Base-by-base conservation (phyloP, 306 rosid species). In the Abrus precatorius region DNA sequence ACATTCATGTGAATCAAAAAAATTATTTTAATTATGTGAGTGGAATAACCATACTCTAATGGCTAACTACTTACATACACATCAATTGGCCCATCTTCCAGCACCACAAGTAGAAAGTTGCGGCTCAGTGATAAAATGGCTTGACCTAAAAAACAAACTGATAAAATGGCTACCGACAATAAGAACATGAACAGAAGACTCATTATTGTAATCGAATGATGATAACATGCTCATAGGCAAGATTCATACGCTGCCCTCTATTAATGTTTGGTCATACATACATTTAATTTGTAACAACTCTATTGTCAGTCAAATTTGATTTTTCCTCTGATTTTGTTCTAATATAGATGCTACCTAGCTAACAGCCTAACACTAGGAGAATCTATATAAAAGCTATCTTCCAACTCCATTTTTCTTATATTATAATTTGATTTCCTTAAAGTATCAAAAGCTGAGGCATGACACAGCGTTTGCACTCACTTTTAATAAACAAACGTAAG, bases 271-370 rank as follows among this genome's bases (percentile, higher is more conserved):
- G 34, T 64, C 50, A 81, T 6, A 32, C 33, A 33, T 41, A n/a
- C 70, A 74, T 74, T 27, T 61, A 61, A 61, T 61, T 68, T 50
- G 56, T 55, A 32, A 54, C 48, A 54, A 77, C 32, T 67, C 29
- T 67, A 66, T 74, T 56, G 45, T 59, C 40, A 14, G 47, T 12
- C 70, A 69, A 76, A 82, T 50, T 53, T 69, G 52, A 69, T 68
- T 82, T 78, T 59, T 69, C 33, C 78, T 36, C 28, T 67, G 2
- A 67, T 75, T 56, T 57, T 75, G 30, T 74, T 40, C 71, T 43
- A 29, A 44, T 59, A 53, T 66, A 77, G 30, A 74, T 49, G 41
- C 73, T 63, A 77, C 1, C 50, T 43, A 60, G 13, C 36, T 47
- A 47, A 69, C 32, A 71, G 6, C 7, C 66, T 72, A 72, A 34